Conservation (phyloP, 441 rosid species). For the Arabidopsis lyrata region DNA sequence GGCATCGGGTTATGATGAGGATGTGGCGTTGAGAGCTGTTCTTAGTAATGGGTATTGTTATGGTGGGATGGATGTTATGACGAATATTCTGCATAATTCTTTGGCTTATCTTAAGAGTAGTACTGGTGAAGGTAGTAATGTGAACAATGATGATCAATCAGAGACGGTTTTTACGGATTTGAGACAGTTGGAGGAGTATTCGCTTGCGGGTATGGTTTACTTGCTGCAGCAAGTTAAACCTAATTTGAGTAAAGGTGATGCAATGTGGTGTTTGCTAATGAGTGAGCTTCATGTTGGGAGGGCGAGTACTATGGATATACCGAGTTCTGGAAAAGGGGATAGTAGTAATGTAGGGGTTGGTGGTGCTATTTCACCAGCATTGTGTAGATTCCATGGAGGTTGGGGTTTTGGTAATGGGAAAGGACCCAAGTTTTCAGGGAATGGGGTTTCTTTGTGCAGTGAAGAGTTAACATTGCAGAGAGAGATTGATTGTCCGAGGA, state of each 20-base stretch:
- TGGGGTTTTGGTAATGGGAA: constrained; percentile 82
- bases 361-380: constrained; percentile 61
- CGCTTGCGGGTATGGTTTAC: constrained; percentile 83
- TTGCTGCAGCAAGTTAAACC: constrained; percentile 88
- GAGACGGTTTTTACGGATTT: constrained; percentile 71
- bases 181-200: constrained; percentile 80
- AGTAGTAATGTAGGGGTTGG: constrained; percentile 43
- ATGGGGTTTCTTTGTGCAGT: constrained; percentile 55
- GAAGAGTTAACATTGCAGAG: constrained; percentile 61
- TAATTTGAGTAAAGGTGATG: constrained; percentile 87
- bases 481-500: constrained; percentile 84
- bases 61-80: constrained; percentile 88
- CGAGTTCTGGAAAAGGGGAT: constrained; percentile 49
- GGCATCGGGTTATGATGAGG: constrained; percentile 73
- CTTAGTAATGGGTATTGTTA: constrained; percentile 80
- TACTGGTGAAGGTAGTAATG: constrained; percentile 47
- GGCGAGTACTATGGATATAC: constrained; percentile 78
- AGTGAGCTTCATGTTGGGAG: constrained; percentile 89
- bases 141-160: constrained; percentile 52
- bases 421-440: constrained; percentile 58
- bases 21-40: constrained; percentile 70
- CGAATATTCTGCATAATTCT: constrained; percentile 77
- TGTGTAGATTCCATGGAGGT: constrained; percentile 86
- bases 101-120: constrained; percentile 73
- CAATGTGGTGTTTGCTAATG: constrained; percentile 96